These are phyloP conservation scores for Ogataea saltuana DNA, from an alignment of 805 yeast genomes.

Conservation along the genomic window DNA sequence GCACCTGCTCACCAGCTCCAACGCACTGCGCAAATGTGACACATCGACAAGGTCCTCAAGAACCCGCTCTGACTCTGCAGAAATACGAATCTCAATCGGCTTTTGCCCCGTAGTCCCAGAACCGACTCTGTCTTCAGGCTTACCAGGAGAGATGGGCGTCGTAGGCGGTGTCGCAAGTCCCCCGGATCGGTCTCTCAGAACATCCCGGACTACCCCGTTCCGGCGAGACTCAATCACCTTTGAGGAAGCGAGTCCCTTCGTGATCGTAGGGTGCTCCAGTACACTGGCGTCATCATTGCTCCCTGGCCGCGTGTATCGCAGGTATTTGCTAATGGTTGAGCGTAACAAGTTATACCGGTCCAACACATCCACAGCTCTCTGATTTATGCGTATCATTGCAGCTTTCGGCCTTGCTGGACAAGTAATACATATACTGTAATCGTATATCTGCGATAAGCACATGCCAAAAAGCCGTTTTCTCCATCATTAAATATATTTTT, in stretches of 20 bases:
- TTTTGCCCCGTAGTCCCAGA: no score
- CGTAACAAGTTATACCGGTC: no score
- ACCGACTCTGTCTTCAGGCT: no score
- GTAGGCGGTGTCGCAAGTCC: no score
- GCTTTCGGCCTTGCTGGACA: neutral
- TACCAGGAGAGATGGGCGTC: no score
- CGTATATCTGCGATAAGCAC: neutral
- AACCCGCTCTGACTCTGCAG: slow-evolving; percentile 7
- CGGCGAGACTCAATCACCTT: slow-evolving; percentile 13
- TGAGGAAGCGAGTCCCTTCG: slow-evolving; percentile 3
- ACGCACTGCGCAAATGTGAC: slow-evolving; percentile 14
- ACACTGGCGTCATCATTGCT: neutral
- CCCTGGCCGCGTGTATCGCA: no score
- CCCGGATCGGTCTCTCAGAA: neutral
- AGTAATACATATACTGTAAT: neutral
- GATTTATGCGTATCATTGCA: neutral
- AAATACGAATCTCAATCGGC: neutral
- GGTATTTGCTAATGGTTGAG: no score
- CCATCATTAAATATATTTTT: neutral
- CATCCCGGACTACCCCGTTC: slow-evolving; percentile 1
- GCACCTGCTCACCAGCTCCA: slow-evolving; percentile 21
- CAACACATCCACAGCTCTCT: neutral
- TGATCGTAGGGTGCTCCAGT: neutral
- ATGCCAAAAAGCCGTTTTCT: slow-evolving; percentile 1
- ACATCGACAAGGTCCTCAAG: slow-evolving; percentile 7